These are phyloP conservation scores for Pelargonium citronellum DNA, from an alignment of 441 rosid genomes.

Conservation along the genomic window DNA sequence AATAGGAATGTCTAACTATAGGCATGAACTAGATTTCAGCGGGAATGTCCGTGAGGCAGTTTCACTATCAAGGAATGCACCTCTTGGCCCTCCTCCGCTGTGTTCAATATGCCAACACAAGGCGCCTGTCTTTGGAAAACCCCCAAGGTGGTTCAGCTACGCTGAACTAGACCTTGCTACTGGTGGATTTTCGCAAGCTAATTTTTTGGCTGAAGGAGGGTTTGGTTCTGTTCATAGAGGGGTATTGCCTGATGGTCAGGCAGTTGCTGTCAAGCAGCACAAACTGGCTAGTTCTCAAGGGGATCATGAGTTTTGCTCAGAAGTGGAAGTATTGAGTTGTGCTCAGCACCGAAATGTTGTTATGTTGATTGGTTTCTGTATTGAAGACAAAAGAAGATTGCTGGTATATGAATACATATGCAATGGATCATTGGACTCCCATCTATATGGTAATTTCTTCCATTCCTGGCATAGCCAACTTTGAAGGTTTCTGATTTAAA, in stretches of 20 bases:
- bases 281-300: constrained; percentile 96
- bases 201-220: constrained; percentile 98
- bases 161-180: constrained; percentile 94
- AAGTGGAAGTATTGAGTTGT: constrained; percentile 97
- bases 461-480: background rate
- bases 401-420: constrained; percentile 95
- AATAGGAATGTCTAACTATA: constrained; percentile 43
- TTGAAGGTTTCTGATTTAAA: background rate
- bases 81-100: constrained; percentile 91
- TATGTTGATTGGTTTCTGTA: constrained; percentile 89
- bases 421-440: constrained; percentile 92
- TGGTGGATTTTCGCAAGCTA: constrained; percentile 78
- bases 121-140: constrained; percentile 93
- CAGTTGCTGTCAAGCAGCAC: constrained; percentile 95
- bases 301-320: constrained; percentile 93
- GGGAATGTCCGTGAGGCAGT: constrained; percentile 83
- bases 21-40: constrained; percentile 55
- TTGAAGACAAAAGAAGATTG: constrained; percentile 89
- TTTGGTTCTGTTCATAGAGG: constrained; percentile 99
- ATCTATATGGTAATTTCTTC: constrained; percentile 72
- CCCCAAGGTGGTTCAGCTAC: constrained; percentile 88
- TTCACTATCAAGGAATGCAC: constrained; percentile 67
- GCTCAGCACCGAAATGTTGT: constrained; percentile 99
- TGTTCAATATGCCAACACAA: constrained; percentile 96
- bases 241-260: constrained; percentile 78